Evolutionary conservation across 116 monocot genomes (phyloP), one percentile per base, ranked within the genome.

Genomic region (Posidonia oceanica): DNA sequence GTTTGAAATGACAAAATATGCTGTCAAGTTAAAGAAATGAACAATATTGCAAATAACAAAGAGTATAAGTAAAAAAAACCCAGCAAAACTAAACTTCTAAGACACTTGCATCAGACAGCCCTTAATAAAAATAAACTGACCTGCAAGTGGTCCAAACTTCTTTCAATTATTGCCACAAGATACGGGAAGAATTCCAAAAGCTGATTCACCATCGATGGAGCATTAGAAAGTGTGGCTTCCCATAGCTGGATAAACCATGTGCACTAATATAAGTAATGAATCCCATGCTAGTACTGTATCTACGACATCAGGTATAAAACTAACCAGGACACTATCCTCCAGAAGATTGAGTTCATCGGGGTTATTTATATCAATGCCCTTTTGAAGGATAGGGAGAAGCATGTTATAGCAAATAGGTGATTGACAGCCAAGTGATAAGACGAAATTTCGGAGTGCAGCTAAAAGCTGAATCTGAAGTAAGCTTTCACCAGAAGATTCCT

Each of bases 321-420:
- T 87, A 73, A 97, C 97, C 92, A 87, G 74, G 16, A 97, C 70
- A 80, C 91, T 87, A 59, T 97, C 97, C 77, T 97, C 97, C 57
- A 97, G 80, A 73, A 97, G 97, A 74, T 89, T 97, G 36, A 97
- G 85, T 73, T 88, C 83, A 73, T 96, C 89, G 54, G 91, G 96
- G 69, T 78, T 77, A 51, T 91, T 81, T 41, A 89, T 61, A 77
- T 96, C 81, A 69, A 89, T 89, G 42, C 91, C 96, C 67, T 67
- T 87, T 80, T 64, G 83, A 59, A 96, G 77, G 66, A 96, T 91
- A 22, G 96, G 96, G 11, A 96, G 70, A 76, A 96, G 81, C 81
- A 91, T 84, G 55, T 72, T 75, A 82, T 89, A 96, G 69, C 89
- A 96, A 74, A 77, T 69, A 11, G 80, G 79, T 48, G 91, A 91